A percentile compares a stretch with the other conserved stretches of the same genome.
These are phyloP conservation scores for Giardia muris DNA, from an alignment of 208 protist species.

Conservation along the genomic window DNA sequence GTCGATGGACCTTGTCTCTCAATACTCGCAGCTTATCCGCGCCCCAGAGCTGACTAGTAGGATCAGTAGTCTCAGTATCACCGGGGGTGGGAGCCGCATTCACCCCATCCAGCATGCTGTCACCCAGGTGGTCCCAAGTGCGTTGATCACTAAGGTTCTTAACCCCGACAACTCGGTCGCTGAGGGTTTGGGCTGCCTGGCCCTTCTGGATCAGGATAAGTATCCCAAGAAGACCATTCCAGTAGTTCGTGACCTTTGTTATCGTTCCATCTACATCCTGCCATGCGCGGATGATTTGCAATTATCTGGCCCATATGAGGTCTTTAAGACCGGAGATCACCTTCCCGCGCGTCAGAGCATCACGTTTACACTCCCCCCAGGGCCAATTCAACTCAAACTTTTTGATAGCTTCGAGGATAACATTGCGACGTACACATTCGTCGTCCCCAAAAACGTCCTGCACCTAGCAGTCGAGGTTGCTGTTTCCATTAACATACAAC, in stretches of 20 bases:
- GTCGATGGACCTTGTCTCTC: background rate
- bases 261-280: background rate
- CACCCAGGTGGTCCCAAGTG: background rate
- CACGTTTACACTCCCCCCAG: background rate
- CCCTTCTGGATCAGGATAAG: background rate
- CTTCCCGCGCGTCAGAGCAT: background rate
- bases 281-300: background rate
- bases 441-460: too few relatives aligned
- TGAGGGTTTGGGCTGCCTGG: background rate
- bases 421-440: too few relatives aligned
- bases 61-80: background rate
- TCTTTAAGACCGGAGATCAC: conserved; percentile 58
- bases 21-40: background rate
- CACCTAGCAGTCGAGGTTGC: too few relatives aligned
- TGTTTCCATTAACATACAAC: too few relatives aligned
- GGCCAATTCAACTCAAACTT: too few relatives aligned
- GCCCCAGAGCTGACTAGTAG: background rate
- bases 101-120: background rate
- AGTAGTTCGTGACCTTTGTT: background rate
- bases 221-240: background rate
- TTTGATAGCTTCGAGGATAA: too few relatives aligned
- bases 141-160: background rate
- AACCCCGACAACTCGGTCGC: background rate
- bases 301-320: background rate
- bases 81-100: background rate